These are phyloP conservation scores for Raphidocelis subcapitata DNA, from an alignment of 139 green algal species.

Conservation along the genomic window DNA sequence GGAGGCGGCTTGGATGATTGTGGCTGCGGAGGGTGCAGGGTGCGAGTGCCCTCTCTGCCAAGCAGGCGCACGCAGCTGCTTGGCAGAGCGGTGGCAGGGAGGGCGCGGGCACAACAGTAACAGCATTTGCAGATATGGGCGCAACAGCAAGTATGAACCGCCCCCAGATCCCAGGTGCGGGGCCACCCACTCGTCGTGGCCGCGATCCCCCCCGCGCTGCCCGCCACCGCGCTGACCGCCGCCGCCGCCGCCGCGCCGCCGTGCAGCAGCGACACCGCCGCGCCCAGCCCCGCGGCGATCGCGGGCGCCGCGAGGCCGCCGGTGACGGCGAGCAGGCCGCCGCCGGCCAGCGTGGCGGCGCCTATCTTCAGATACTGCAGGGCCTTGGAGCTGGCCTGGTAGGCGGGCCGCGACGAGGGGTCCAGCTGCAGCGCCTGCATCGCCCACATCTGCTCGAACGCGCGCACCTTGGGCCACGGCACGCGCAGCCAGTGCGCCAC, in stretches of 20 bases:
- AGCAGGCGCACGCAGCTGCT: too few relatives aligned
- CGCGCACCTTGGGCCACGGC: constrained; percentile 54
- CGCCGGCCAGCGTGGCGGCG: constrained; percentile 64
- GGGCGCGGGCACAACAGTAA: too few relatives aligned
- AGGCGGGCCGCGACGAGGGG: not conserved
- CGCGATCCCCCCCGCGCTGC: constrained; percentile 51
- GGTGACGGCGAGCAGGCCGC: constrained; percentile 75
- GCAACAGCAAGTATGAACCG: too few relatives aligned
- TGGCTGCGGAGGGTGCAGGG: constrained; percentile 9
- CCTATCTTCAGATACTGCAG: constrained; percentile 63
- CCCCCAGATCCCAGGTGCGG: too few relatives aligned
- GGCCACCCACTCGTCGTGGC: constrained; percentile 58
- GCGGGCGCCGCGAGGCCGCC: constrained; percentile 80
- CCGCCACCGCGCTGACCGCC: constrained; percentile 44
- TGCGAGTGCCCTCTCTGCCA: too few relatives aligned
- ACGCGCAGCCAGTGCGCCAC: constrained; percentile 76
- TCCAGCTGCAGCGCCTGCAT: constrained; percentile 42
- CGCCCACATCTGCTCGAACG: constrained; percentile 31
- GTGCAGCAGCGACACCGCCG: constrained; percentile 54
- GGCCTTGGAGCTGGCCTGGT: constrained; percentile 16
- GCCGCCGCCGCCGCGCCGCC: constrained; percentile 46
- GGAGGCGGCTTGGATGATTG: not conserved
- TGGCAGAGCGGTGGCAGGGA: too few relatives aligned
- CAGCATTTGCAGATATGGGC: too few relatives aligned
- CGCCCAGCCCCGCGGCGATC: constrained; percentile 72